phyloP scores from a whole-genome alignment of 257 asterid species.

The Haberlea rhodopensis region DNA sequence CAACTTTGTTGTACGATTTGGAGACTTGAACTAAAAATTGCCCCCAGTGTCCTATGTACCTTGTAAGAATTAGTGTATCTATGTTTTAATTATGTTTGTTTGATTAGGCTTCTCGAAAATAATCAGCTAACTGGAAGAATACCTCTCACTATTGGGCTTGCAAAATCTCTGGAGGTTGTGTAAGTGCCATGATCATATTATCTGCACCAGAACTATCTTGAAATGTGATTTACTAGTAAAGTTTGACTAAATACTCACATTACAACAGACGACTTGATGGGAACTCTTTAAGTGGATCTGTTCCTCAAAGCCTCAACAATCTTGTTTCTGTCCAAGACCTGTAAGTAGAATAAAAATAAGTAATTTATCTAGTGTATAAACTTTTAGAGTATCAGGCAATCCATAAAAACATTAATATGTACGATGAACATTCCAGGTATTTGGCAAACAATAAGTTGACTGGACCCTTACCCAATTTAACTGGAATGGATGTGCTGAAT shows the following conservation, averaged over 20 bases:
- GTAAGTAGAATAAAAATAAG: slow-evolving; percentile 42
- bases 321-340: slow-evolving; percentile 57
- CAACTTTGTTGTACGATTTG: neutral
- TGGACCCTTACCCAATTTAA: slow-evolving; percentile 76
- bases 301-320: slow-evolving; percentile 59
- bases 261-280: slow-evolving; percentile 70
- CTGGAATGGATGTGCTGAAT: slow-evolving; percentile 54
- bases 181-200: slow-evolving; percentile 49
- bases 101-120: slow-evolving; percentile 72
- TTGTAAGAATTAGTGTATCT: neutral
- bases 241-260: slow-evolving; percentile 15
- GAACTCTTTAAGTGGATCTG: slow-evolving; percentile 56
- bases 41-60: neutral
- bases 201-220: neutral
- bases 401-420: neutral
- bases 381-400: neutral
- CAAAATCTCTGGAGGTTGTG: slow-evolving; percentile 61
- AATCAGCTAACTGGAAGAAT: slow-evolving; percentile 64
- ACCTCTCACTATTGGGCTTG: slow-evolving; percentile 69
- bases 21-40: neutral
- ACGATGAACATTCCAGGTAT: slow-evolving; percentile 43
- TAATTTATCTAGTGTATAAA: neutral
- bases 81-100: slow-evolving; percentile 13
- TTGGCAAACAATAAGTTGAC: slow-evolving; percentile 62
- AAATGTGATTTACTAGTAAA: neutral